Conservation (phyloP, 331 rosid species). For the Pyracantha coccinea region DNA sequence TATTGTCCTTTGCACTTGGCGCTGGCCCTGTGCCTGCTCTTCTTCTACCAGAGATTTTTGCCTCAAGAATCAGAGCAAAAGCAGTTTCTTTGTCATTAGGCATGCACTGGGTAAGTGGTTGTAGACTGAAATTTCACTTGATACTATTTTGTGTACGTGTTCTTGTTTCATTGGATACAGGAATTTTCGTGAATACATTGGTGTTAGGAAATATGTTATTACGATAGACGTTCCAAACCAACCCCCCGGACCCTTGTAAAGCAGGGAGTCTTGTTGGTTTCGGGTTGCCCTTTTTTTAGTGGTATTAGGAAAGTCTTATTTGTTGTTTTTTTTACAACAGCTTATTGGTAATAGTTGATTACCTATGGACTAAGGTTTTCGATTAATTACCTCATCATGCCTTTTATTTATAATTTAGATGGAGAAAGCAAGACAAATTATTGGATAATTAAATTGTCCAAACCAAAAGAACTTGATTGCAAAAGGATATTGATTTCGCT, state of each 20-base stretch:
- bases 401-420: not conserved
- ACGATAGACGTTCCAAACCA: too few relatives aligned
- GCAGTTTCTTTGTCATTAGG: conserved; percentile 91
- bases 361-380: not conserved
- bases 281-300: rapidly evolving
- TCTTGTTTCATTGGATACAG: not conserved
- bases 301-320: not conserved
- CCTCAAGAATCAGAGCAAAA: conserved; percentile 94
- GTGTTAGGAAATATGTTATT: too few relatives aligned
- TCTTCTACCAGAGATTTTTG: conserved; percentile 94
- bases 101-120: conserved; percentile 87
- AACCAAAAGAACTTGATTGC: not conserved
- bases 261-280: too few relatives aligned
- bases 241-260: too few relatives aligned
- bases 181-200: not conserved
- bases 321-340: not conserved
- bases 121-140: not conserved
- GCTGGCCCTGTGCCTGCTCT: conserved; percentile 99
- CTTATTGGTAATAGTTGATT: not conserved
- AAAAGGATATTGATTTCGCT: not conserved
- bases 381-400: not conserved
- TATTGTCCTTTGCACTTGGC: conserved; percentile 94
- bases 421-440: not conserved
- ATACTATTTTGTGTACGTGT: not conserved
- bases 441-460: not conserved